These are phyloP conservation scores for Dissophora ornata DNA, from an alignment of 192 early-diverging fungal species.

Conservation along the genomic window DNA sequence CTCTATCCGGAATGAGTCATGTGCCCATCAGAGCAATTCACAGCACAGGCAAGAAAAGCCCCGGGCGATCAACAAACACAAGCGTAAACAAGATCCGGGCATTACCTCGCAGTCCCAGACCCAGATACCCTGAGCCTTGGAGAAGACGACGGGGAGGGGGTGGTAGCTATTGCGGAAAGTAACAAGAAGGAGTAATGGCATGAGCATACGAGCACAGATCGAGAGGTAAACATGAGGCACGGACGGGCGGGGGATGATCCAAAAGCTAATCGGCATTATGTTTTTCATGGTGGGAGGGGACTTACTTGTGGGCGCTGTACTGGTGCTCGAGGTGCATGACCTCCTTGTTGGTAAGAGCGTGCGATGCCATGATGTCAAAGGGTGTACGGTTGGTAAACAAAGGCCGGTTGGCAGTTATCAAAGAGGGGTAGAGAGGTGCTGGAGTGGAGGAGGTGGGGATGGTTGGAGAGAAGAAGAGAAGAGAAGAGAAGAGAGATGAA, in stretches of 20 bases:
- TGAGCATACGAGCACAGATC: too few relatives aligned
- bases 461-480: neutral
- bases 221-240: too few relatives aligned
- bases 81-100: too few relatives aligned
- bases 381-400: neutral
- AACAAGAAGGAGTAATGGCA: neutral
- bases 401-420: neutral
- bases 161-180: constrained; percentile 77
- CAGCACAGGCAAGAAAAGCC: constrained; percentile 2
- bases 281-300: too few relatives aligned
- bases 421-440: too few relatives aligned
- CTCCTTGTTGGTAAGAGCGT: constrained; percentile 57
- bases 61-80: too few relatives aligned
- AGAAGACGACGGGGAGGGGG: constrained; percentile 94
- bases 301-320: constrained; percentile 95
- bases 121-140: constrained; percentile 86
- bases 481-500: neutral
- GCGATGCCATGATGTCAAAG: constrained; percentile 31
- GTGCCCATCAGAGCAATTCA: constrained; percentile 8
- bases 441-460: neutral
- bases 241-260: too few relatives aligned
- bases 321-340: constrained; percentile 83
- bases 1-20: constrained; percentile 63
- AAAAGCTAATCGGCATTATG: too few relatives aligned
- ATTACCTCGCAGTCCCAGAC: constrained; percentile 95